These are phyloP conservation scores for Strombidium stylifer DNA, from an alignment of 73 alveolate genomes.

Conservation along the genomic window DNA sequence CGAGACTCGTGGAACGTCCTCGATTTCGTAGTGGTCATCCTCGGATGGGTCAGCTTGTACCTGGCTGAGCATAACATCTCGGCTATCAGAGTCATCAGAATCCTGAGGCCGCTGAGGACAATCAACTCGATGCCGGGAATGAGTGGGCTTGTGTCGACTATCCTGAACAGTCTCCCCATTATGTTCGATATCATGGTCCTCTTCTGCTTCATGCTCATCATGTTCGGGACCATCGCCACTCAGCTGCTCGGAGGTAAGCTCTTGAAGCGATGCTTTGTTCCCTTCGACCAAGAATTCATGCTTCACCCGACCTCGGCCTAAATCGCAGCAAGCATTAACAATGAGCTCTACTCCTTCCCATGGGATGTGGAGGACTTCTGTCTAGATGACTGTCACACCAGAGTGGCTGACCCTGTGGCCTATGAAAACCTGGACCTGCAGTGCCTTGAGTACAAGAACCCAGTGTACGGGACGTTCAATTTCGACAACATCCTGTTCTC, in stretches of 20 bases:
- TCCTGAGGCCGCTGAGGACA: conserved; percentile 79
- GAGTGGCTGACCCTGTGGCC: conserved; percentile 3
- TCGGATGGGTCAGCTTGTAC: conserved; percentile 66
- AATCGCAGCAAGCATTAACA: conserved; percentile 9
- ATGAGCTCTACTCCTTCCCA: conserved; percentile 6
- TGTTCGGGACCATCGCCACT: conserved; percentile 73
- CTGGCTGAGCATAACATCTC: conserved; percentile 39
- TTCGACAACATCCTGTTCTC: conserved; percentile 51
- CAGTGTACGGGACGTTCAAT: conserved; percentile 43
- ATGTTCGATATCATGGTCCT: conserved; percentile 67
- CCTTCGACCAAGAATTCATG: too few species aligned
- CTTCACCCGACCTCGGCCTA: too few species aligned
- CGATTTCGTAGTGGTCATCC: conserved; percentile 74
- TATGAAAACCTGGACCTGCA: not conserved
- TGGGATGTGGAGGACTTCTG: not conserved
- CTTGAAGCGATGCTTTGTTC: too few species aligned
- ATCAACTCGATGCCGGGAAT: conserved; percentile 71
- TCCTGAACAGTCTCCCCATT: conserved; percentile 68
- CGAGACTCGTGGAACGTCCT: conserved; percentile 81
- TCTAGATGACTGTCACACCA: conserved; percentile 1
- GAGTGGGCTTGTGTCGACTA: conserved; percentile 57
- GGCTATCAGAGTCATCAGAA: conserved; percentile 65
- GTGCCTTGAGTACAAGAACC: too few species aligned
- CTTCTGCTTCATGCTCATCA: conserved; percentile 54
- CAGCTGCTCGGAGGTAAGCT: conserved; percentile 70